These are phyloP conservation scores for Ceratobasidium papillatum DNA, from an alignment of 1,284 basidiomycete genomes.

Conservation along the genomic window DNA sequence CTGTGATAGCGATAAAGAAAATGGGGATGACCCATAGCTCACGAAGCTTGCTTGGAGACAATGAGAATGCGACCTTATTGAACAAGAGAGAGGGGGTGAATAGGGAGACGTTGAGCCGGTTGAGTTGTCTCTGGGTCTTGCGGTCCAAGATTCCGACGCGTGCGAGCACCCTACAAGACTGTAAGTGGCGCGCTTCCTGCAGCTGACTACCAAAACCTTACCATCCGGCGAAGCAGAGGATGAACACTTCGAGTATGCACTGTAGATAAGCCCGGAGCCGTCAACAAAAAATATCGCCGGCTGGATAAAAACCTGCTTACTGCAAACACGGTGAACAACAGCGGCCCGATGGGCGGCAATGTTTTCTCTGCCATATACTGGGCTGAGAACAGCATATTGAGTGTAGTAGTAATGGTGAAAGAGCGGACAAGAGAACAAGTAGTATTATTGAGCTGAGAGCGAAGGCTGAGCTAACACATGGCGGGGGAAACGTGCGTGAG, in stretches of 20 bases:
- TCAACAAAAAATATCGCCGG: neutral
- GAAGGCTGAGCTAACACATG: neutral
- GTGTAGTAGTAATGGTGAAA: too few relatives aligned
- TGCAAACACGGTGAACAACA: constrained; percentile 43
- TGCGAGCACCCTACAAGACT: constrained; percentile 65
- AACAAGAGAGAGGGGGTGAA: constrained; percentile 94
- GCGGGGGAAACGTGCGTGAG: constrained; percentile 34
- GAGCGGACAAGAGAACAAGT: neutral
- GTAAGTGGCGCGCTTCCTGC: constrained; percentile 1
- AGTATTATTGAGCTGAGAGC: neutral
- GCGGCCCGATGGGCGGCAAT: constrained; percentile 40
- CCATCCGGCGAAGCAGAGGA: constrained; percentile 88
- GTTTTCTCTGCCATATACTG: constrained; percentile 38
- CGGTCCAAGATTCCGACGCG: constrained; percentile 85
- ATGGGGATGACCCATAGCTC: constrained; percentile 94
- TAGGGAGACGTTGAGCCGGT: constrained; percentile 82
- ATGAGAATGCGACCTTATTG: constrained; percentile 89
- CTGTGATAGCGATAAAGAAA: constrained; percentile 72
- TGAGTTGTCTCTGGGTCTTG: constrained; percentile 86
- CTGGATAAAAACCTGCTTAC: constrained; percentile 15
- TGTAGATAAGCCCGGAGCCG: constrained; percentile 49
- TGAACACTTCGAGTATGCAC: constrained; percentile 90
- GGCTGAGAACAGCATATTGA: constrained; percentile 26
- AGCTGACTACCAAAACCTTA: constrained; percentile 6
- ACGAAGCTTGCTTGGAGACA: constrained; percentile 59